Evolutionary conservation across 2,329 filamentous ascomycete species (phyloP).

Genomic region (Ophiocordyceps camponoti-saundersi): DNA sequence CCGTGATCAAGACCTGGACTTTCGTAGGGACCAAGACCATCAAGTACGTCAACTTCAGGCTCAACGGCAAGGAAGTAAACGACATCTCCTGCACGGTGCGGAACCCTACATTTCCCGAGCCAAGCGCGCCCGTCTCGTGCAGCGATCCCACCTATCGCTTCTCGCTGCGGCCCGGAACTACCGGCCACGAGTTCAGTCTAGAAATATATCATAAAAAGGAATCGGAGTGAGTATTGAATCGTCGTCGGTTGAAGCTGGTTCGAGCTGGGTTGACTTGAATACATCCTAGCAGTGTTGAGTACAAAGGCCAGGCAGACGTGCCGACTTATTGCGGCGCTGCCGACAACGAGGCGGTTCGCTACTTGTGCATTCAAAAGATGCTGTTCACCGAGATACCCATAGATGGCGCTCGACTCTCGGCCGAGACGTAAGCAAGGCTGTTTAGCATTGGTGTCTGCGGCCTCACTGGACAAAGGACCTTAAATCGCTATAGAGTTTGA

Average conservation of each 20-base stretch:
- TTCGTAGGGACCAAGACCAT: conserved; percentile 2
- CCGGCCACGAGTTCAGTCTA: conserved; percentile 5
- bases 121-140: conserved; percentile 8
- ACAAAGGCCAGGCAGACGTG: conserved; percentile 6
- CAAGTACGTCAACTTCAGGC: conserved; percentile 6
- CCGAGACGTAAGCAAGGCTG: no score
- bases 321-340: conserved; percentile 7
- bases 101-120: conserved; percentile 6
- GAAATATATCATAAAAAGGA: conserved; percentile 8
- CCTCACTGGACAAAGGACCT: no score
- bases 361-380: no score
- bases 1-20: conserved; percentile 5
- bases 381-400: no score
- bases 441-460: no score
- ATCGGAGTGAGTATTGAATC: conserved; percentile 7
- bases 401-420: no score
- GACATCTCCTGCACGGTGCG: conserved; percentile 4
- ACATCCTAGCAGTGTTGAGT: conserved; percentile 3
- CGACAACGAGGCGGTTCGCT: conserved; percentile 1
- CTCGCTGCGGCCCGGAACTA: conserved; percentile 5
- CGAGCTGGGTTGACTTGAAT: no score
- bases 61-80: conserved; percentile 6
- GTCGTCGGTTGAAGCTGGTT: no score
- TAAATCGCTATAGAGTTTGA: no score
- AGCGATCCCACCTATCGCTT: conserved; percentile 13